These are phyloP conservation scores for Xylaria cubensis DNA, from an alignment of 495 filamentous ascomycete species.

Conservation along the genomic window DNA sequence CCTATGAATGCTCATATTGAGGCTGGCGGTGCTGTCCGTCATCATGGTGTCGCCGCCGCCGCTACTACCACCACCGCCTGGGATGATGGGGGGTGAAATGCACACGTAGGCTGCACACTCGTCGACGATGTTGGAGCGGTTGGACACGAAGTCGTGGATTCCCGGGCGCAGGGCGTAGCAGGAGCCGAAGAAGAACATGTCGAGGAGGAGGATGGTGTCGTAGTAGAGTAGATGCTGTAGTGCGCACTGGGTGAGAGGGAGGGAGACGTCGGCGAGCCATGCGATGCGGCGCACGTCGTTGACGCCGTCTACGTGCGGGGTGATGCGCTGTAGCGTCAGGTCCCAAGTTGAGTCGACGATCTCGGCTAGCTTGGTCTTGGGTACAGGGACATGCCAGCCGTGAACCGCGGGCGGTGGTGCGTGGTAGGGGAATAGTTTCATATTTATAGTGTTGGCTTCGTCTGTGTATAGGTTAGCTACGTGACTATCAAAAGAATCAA, in stretches of 20 bases:
- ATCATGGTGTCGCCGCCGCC: background rate
- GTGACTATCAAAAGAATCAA: background rate
- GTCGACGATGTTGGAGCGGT: conserved; percentile 72
- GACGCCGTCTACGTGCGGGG: conserved; percentile 87
- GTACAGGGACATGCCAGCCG: conserved; percentile 88
- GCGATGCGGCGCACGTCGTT: conserved; percentile 86
- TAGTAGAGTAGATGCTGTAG: conserved; percentile 91
- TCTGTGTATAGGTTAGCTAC: conserved; percentile 53
- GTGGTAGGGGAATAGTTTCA: conserved; percentile 91
- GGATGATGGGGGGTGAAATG: conserved; percentile 21
- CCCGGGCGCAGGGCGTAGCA: conserved; percentile 85
- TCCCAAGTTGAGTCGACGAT: conserved; percentile 88
- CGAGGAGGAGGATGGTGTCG: conserved; percentile 82
- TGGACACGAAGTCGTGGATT: conserved; percentile 73
- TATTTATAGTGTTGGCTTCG: conserved; percentile 92
- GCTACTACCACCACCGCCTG: background rate
- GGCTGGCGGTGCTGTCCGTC: conserved; percentile 13
- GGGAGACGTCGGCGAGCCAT: conserved; percentile 80
- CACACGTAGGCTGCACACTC: conserved; percentile 88
- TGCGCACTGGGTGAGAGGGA: conserved; percentile 81
- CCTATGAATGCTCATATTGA: background rate
- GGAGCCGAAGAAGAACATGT: conserved; percentile 90
- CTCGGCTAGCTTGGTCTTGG: conserved; percentile 75
- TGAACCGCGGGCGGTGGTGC: conserved; percentile 76
- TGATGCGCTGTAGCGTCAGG: conserved; percentile 82